These are phyloP conservation scores for Colletotrichum ledebouriae DNA, from an alignment of 2,329 filamentous ascomycete genomes.

Conservation along the genomic window DNA sequence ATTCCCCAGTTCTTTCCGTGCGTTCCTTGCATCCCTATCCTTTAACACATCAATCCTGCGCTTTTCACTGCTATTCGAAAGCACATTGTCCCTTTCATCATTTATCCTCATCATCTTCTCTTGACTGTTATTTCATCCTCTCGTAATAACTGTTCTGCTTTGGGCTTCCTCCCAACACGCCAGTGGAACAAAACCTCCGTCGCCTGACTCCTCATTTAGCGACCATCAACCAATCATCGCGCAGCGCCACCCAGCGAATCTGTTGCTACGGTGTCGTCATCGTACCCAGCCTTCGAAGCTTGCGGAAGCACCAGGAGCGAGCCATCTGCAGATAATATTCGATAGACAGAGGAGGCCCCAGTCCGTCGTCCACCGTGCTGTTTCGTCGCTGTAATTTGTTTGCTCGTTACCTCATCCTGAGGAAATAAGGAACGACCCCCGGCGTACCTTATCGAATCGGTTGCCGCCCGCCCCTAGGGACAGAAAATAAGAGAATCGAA, in stretches of 20 bases:
- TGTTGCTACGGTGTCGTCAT: constrained; percentile 41
- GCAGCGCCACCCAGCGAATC: constrained; percentile 30
- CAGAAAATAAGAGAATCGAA: constrained; percentile 20
- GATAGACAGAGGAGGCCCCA: constrained; percentile 5
- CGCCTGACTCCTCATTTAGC: constrained; percentile 13
- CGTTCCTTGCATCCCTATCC: constrained; percentile 11
- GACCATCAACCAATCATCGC: constrained; percentile 32
- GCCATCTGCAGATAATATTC: constrained; percentile 5
- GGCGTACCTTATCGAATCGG: constrained; percentile 22
- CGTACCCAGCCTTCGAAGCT: constrained; percentile 35
- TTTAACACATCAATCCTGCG: constrained; percentile 26
- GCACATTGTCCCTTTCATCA: not conserved
- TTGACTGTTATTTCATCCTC: constrained; percentile 5
- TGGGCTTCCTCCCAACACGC: constrained; percentile 2
- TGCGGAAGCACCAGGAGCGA: constrained; percentile 30
- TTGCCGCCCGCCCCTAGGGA: constrained; percentile 1
- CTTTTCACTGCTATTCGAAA: not conserved
- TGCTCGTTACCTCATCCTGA: constrained; percentile 33
- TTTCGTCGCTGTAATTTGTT: constrained; percentile 1
- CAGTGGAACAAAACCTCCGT: constrained; percentile 30
- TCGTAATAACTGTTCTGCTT: constrained; percentile 13
- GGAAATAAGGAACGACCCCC: constrained; percentile 13
- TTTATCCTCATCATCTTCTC: not conserved
- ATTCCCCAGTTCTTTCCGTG: constrained; percentile 22
- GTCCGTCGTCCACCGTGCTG: constrained; percentile 3